Base-by-base conservation (phyloP, 1,284 basidiomycete genomes). In the Apiotrichum brassicae region DNA sequence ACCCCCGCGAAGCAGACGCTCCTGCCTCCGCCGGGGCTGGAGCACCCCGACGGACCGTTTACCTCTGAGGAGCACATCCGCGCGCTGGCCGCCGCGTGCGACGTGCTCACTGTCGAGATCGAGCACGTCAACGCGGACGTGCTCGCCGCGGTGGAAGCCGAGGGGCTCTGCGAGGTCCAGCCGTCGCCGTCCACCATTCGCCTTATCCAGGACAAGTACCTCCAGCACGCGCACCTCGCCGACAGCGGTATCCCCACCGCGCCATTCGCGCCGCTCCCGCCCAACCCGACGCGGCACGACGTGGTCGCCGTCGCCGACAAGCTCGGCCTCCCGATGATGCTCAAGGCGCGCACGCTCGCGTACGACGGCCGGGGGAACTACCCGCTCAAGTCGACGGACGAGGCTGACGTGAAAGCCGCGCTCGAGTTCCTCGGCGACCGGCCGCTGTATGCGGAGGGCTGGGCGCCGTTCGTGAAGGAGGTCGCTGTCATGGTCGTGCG, bases 401-500 rank as follows among this genome's bases (percentile, higher is more conserved):
- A 80, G 3, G 68, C 72, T 14, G 78, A 86, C 47, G 66, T 77
- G 48, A 64, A 76, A 25, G 76, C 81, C 13, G 89, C 90, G 0
- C 79, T 97, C 41, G 64, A 79, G 0, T 76, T 80, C 9, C 79
- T 93, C 13, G 77, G 82, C 46, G 71, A 74, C 49, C 79, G 72
- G 79, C 28, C 76, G 9, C 76, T 97, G 5, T 99, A 98, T 63
- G 94, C 90, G 0, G 94, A 99, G 71, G 86, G 86, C 63, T 95
- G 90, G 85, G 87, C 93, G 0, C 82, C 85, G 0, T 97, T 98
- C 63, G 76, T 77, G 32, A 85, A 85, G 64, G 94, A 98, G 71
- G 84, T 97, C 24, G 92, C 94, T 0, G 93, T 98, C 40, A 97
- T 99, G 88, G 95, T 98, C 13, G 93, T 97, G 2, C 83, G 90